A percentile compares a stretch with the other conserved stretches of the same genome.
Evolutionary conservation across 106 monocot species (phyloP).

Genomic region (Acanthochlamys bracteata): DNA sequence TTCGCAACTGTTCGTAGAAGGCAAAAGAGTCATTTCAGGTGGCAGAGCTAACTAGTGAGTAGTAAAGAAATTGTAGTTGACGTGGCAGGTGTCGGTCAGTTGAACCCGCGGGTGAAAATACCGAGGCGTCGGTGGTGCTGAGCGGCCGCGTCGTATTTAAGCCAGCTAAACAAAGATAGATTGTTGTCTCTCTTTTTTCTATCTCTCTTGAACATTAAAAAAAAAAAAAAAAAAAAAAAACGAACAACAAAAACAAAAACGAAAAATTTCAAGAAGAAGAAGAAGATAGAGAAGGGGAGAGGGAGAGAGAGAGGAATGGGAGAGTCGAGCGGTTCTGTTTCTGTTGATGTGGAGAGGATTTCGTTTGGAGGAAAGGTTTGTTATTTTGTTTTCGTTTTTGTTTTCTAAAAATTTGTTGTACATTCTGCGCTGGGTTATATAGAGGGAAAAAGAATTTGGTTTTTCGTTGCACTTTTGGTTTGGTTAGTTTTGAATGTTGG

Average conservation of each 20-base stretch:
- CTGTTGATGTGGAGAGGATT: slow-evolving; percentile 49
- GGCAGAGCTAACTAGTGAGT: too few species aligned
- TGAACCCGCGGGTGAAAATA: neutral
- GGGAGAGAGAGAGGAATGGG: slow-evolving; percentile 21
- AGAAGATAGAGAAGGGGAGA: neutral
- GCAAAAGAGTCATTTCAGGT: too few species aligned
- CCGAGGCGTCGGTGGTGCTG: neutral
- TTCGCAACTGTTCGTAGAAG: too few species aligned
- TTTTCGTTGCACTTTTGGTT: neutral
- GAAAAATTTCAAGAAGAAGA: neutral
- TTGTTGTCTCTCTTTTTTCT: neutral
- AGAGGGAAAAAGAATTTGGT: neutral
- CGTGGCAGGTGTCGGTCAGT: neutral
- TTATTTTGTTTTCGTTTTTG: neutral
- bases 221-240: neutral
- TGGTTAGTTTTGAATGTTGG: too few species aligned
- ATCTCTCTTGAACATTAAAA: too few species aligned
- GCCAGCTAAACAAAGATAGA: neutral
- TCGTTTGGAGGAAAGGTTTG: slow-evolving; percentile 57
- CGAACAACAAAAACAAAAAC: neutral
- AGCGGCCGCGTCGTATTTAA: neutral
- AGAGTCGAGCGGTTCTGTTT: slow-evolving; percentile 57
- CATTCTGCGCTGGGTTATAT: neutral
- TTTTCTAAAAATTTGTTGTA: neutral
- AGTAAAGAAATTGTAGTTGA: too few species aligned